These are phyloP conservation scores for Chrysanthemum seticuspe DNA, from an alignment of 129 eudicot genomes.

Conservation along the genomic window DNA sequence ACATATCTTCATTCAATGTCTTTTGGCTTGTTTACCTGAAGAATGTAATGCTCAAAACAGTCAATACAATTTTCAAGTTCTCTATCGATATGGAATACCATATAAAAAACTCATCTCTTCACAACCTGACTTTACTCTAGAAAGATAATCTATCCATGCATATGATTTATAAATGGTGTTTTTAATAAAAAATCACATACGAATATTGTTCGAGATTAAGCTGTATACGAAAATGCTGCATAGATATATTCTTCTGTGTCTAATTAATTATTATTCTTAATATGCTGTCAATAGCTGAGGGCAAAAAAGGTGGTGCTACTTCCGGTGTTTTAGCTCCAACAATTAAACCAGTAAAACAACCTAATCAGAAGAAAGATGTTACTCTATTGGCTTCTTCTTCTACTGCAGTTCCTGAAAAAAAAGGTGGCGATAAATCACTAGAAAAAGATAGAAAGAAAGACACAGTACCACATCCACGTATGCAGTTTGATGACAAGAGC, in stretches of 20 bases:
- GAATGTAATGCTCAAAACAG: no score
- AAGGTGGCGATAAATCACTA: slow-evolving; percentile 55
- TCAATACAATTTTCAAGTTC: no score
- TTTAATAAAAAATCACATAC: neutral
- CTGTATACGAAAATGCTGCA: neutral
- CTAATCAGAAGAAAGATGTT: slow-evolving; percentile 53
- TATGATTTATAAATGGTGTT: slow-evolving; percentile 10
- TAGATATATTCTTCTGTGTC: slow-evolving; percentile 1
- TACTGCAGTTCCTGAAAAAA: slow-evolving; percentile 53
- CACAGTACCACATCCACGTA: slow-evolving; percentile 65
- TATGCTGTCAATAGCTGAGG: slow-evolving; percentile 38
- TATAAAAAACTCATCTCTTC: no score
- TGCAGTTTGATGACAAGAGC: slow-evolving; percentile 90
- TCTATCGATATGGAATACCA: no score
- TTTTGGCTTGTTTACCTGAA: no score
- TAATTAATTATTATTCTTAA: neutral
- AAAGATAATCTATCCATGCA: no score
- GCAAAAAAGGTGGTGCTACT: slow-evolving; percentile 31
- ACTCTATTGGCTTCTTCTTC: slow-evolving; percentile 48
- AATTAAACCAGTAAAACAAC: slow-evolving; percentile 41
- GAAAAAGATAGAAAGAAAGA: slow-evolving; percentile 91
- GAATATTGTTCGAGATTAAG: slow-evolving; percentile 7
- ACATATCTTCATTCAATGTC: no score
- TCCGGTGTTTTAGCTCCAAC: slow-evolving; percentile 31
- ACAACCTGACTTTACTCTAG: no score